phyloP scores from a whole-genome alignment of 148 eudicot species.

The Salicornia ramosissima region DNA sequence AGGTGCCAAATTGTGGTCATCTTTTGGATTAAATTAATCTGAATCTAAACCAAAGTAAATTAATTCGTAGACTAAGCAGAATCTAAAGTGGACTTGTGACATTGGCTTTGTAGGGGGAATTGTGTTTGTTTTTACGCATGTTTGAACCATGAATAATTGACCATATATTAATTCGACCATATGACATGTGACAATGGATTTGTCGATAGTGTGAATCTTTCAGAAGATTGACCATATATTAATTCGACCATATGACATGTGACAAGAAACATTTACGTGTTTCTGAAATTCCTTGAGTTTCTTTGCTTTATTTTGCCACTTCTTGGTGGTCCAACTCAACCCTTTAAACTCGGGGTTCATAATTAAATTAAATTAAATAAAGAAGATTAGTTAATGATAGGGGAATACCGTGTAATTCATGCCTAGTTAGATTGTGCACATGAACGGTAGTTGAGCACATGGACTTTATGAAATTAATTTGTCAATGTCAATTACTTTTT shows the following conservation, averaged over 20 bases:
- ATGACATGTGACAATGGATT: slow-evolving; percentile 16
- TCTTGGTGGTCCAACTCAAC: slow-evolving; percentile 1
- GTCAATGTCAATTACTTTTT: not conserved
- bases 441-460: slow-evolving; percentile 19
- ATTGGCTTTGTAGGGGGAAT: too few species aligned
- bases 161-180: not conserved
- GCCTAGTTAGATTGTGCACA: slow-evolving; percentile 5
- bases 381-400: too few species aligned
- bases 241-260: slow-evolving; percentile 8
- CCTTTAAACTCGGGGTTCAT: not conserved
- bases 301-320: not conserved
- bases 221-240: slow-evolving; percentile 9
- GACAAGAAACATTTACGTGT: not conserved
- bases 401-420: too few species aligned
- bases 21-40: too few species aligned
- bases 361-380: too few species aligned
- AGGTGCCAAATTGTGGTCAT: too few species aligned
- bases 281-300: slow-evolving; percentile 17
- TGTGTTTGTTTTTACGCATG: slow-evolving; percentile 4
- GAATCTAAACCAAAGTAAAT: too few species aligned
- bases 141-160: not conserved
- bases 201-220: slow-evolving; percentile 3
- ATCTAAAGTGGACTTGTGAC: too few species aligned
- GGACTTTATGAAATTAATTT: not conserved
- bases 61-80: too few species aligned